Base-by-base conservation (phyloP, 257 asterid genomes). In the Solanum pimpinellifolium region DNA sequence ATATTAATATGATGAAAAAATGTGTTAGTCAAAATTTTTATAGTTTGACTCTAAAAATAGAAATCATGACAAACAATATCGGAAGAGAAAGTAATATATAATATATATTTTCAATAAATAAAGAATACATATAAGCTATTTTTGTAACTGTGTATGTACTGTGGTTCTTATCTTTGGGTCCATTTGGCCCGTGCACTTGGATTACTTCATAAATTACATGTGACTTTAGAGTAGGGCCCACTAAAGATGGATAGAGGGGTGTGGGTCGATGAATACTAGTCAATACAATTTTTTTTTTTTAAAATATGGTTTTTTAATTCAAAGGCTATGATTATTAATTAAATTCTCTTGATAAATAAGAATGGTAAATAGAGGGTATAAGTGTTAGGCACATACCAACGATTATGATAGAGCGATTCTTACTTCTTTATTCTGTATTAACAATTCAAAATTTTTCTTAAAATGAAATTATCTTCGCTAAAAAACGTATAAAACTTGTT, bases 111-210 rank as follows among this genome's bases (percentile, higher is more conserved):
- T 56, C n/a, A 20, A 56, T 18, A 18, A 56, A 56, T 18, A 56
- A 44, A 12, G 4, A 44, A 1, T 11, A 44, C 1, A 11, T 46
- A 46, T 1, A 46, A 46, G 2, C 6, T 47, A 42, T 25, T 78
- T 56, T 78, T 46, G 41, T 46, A 46, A 11, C 62, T 27, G 84
- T 14, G 84, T 23, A 15, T 15, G 84, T 23, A 15, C 16, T 15
- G 42, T 44, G 9, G 41, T 78, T 25, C 84, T 78, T 27, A 16
- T 78, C 25, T 46, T 27, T 15, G 41, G 62, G 59, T 44, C 46
- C 60, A 87, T 52, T 35, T 70, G 85, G 65, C 89, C 90, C 88
- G 91, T 89, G 93, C 89, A 90, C 41, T 88, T 84, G 81, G 88
- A 66, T 83, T 86, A 35, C 81, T 7, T 52, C 37, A 65, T 66